Conservation (phyloP, 495 filamentous ascomycete genomes). For the Tuber brumale region DNA sequence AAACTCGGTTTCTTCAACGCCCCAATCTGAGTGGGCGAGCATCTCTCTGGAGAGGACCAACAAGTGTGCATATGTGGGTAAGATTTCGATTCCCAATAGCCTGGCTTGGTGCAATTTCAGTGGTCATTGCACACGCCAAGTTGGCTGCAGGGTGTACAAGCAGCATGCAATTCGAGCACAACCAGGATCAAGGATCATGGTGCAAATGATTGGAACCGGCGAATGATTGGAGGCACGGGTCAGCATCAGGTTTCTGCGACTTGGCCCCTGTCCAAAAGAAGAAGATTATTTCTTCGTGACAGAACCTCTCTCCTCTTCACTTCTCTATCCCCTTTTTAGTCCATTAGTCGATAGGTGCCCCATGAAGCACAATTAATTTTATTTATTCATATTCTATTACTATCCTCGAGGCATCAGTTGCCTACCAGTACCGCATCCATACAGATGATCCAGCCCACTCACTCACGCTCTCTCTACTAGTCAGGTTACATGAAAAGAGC, state of each 20-base stretch:
- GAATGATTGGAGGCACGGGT: not conserved
- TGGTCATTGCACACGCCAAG: not conserved
- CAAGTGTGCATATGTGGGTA: not conserved
- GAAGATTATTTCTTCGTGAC: not conserved
- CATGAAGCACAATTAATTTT: not conserved
- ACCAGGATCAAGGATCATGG: not conserved
- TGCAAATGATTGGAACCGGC: not conserved
- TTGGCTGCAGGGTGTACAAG: not conserved
- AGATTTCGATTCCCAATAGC: slow-evolving; percentile 2
- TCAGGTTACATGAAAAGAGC: not conserved
- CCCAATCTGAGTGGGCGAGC: not conserved
- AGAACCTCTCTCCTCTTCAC: not conserved
- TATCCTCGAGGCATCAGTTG: no score
- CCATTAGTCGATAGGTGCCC: not conserved
- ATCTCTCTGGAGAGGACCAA: not conserved
- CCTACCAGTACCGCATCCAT: no score
- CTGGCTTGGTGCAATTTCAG: not conserved
- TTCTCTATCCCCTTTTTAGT: no score
- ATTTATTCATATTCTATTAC: not conserved
- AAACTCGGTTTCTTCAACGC: not conserved
- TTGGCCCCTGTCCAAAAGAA: not conserved
- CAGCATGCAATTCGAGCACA: not conserved
- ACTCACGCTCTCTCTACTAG: not conserved
- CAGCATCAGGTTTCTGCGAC: not conserved
- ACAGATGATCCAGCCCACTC: not conserved